These are phyloP conservation scores for Whalleya microplaca DNA, from an alignment of 2,329 filamentous ascomycete species.

Conservation along the genomic window DNA sequence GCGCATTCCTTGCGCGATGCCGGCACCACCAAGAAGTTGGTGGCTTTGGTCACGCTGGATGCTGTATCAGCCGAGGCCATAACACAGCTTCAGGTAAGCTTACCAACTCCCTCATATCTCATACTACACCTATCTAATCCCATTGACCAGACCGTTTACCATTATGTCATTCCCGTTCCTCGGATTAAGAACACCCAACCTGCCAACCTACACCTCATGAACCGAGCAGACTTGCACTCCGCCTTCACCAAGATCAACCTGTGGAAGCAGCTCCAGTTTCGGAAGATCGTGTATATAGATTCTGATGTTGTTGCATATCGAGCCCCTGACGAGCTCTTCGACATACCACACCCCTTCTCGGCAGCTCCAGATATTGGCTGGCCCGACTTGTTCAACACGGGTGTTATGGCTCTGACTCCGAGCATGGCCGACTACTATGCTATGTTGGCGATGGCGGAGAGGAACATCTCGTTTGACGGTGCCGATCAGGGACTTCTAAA, in stretches of 20 bases:
- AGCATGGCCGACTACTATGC: conserved; percentile 88
- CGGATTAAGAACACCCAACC: conserved; percentile 77
- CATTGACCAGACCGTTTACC: conserved; percentile 71
- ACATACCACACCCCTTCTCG: conserved; percentile 61
- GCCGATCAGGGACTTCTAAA: conserved; percentile 96
- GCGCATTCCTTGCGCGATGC: conserved; percentile 93
- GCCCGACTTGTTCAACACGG: conserved; percentile 98
- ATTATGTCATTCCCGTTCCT: conserved; percentile 84
- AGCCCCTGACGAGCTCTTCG: conserved; percentile 91
- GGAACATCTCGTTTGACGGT: conserved; percentile 92
- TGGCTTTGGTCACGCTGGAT: conserved; percentile 81
- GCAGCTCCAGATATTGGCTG: conserved; percentile 94
- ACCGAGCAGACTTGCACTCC: conserved; percentile 84
- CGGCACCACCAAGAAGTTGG: conserved; percentile 83
- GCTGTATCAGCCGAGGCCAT: conserved; percentile 76
- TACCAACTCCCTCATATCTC: conserved; percentile 4
- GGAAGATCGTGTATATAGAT: conserved; percentile 92
- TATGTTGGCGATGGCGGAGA: conserved; percentile 79
- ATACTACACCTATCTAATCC: conserved; percentile 20
- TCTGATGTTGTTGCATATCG: conserved; percentile 90
- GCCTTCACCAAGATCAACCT: conserved; percentile 96
- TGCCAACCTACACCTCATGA: conserved; percentile 88
- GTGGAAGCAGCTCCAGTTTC: conserved; percentile 89
- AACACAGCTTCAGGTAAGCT: conserved; percentile 72
- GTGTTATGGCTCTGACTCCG: conserved; percentile 88